Conservation (phyloP, 352 stramenopile genomes). For the Pythium pectinolyticum region DNA sequence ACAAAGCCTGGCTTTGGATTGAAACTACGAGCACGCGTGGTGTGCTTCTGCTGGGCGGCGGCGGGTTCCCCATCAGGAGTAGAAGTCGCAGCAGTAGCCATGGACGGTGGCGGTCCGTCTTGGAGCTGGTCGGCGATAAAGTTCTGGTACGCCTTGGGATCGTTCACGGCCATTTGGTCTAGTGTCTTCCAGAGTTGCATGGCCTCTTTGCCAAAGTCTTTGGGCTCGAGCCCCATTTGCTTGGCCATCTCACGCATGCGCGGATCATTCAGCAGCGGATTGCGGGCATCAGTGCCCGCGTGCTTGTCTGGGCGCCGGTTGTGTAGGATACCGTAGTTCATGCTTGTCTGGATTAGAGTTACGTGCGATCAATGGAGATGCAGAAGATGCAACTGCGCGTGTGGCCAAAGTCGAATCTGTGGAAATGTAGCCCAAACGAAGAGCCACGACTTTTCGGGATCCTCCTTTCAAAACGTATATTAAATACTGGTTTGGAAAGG, state of each 20-base stretch:
- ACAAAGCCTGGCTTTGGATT: constrained; percentile 71
- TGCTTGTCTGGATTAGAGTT: constrained; percentile 26
- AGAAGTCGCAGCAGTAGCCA: neutral
- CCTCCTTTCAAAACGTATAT: neutral
- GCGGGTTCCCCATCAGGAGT: too few species aligned
- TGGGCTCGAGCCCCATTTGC: constrained; percentile 75
- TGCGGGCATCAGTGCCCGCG: constrained; percentile 18
- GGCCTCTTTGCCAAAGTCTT: constrained; percentile 67
- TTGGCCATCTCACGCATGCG: constrained; percentile 79
- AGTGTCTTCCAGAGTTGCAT: constrained; percentile 73
- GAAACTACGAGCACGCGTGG: constrained; percentile 41
- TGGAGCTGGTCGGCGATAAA: constrained; percentile 86
- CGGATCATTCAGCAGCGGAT: constrained; percentile 49
- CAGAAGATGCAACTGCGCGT: neutral
- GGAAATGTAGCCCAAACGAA: too few species aligned
- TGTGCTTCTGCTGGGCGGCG: too few species aligned
- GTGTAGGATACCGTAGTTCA: constrained; percentile 88
- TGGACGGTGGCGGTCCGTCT: constrained; percentile 42
- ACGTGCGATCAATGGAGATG: too few species aligned
- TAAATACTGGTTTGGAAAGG: neutral
- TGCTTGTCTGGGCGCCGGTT: constrained; percentile 52
- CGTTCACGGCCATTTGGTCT: constrained; percentile 65
- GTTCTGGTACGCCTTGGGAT: constrained; percentile 68
- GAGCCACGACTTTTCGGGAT: constrained; percentile 26
- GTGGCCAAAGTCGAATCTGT: too few species aligned